These are phyloP conservation scores for Vitis rotundifolia DNA, from an alignment of 164 flowering plant genomes.

Conservation along the genomic window DNA sequence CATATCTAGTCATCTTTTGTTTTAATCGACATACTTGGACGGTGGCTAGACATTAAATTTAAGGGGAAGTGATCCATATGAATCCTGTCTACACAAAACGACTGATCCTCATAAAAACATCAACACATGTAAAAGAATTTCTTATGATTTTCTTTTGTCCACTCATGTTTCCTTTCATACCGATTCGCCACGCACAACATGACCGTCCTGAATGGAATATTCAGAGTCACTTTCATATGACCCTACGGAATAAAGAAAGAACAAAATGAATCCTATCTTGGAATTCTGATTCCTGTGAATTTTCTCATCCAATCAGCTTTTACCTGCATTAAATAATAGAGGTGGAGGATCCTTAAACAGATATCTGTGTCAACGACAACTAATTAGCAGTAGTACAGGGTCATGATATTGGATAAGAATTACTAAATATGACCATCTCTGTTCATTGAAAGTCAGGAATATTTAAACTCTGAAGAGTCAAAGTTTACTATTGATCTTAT, in stretches of 20 bases:
- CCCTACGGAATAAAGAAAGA: too few relatives aligned
- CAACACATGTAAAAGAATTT: background rate
- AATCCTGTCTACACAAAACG: background rate
- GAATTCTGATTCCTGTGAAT: background rate
- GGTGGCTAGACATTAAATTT: background rate
- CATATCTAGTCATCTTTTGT: background rate
- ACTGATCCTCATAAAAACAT: background rate
- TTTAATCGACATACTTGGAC: background rate
- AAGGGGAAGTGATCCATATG: too few relatives aligned
- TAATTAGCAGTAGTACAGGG: too few relatives aligned
- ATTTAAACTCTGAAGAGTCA: constrained; percentile 2
- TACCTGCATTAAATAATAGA: too few relatives aligned
- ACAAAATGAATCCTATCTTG: too few relatives aligned
- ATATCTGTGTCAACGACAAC: too few relatives aligned
- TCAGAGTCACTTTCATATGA: background rate
- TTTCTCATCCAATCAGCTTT: background rate
- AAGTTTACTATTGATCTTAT: background rate
- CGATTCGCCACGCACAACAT: constrained; percentile 6
- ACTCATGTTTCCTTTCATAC: background rate
- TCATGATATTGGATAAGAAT: too few relatives aligned
- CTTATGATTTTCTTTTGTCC: background rate
- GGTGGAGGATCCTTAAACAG: too few relatives aligned
- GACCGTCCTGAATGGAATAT: background rate
- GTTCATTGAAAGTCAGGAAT: background rate
- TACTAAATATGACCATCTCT: too few relatives aligned